Evolutionary conservation across 805 yeast genomes (phyloP).

Genomic region (Yamadazyma scolyti): DNA sequence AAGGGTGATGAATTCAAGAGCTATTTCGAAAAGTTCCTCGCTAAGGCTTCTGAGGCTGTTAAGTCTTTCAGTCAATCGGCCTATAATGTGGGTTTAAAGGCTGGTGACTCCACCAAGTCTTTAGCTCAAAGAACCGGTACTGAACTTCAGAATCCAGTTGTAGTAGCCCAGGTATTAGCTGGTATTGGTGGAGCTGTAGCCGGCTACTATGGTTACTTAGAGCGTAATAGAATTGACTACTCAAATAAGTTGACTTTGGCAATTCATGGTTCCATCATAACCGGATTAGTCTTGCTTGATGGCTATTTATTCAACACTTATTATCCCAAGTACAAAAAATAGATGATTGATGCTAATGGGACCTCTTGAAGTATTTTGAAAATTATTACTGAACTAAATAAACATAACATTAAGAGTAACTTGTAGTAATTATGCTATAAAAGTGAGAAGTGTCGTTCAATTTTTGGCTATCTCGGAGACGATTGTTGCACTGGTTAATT

Average conservation of each 20-base stretch:
- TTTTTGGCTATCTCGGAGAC: too few species aligned
- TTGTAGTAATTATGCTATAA: too few species aligned
- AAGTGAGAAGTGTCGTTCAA: too few species aligned
- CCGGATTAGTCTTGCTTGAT: slow-evolving; percentile 54
- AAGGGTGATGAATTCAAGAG: slow-evolving; percentile 17
- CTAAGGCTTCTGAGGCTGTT: slow-evolving; percentile 2
- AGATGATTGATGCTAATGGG: too few species aligned
- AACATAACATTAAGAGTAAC: too few species aligned
- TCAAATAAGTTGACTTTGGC: slow-evolving; percentile 45
- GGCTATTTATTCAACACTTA: slow-evolving; percentile 50
- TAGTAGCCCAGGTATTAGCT: slow-evolving; percentile 49
- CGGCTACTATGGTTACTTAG: slow-evolving; percentile 46
- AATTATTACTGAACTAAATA: too few species aligned
- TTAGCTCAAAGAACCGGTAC: slow-evolving; percentile 15
- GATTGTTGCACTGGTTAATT: too few species aligned
- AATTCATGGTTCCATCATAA: slow-evolving; percentile 48
- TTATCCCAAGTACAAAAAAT: slow-evolving; percentile 53
- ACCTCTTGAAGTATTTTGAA: too few species aligned
- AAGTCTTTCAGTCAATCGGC: slow-evolving; percentile 1
- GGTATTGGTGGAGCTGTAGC: slow-evolving; percentile 47
- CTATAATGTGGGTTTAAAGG: slow-evolving; percentile 10
- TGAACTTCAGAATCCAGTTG: slow-evolving; percentile 63
- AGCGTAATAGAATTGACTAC: slow-evolving; percentile 45
- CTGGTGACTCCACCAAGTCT: slow-evolving; percentile 11
- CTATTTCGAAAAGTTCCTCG: slow-evolving; percentile 9